Base-by-base conservation (phyloP, 139 green algal genomes). In the Chlorella vulgaris region DNA sequence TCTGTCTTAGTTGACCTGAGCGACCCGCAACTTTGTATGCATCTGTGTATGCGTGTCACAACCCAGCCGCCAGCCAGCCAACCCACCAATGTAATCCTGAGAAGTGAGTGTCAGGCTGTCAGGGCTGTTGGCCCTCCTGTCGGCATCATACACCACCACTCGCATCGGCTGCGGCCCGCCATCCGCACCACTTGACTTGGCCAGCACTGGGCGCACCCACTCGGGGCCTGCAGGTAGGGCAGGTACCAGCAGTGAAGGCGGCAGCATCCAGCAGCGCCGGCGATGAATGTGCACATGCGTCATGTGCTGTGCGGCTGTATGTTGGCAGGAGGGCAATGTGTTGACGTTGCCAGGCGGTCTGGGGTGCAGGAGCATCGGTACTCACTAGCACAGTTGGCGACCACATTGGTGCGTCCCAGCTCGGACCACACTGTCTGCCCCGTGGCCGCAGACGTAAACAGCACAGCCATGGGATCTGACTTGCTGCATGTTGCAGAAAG, bases 61-160 rank as follows among this genome's bases (percentile, higher is more conserved):
- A n/a, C n/a, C n/a, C n/a, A n/a, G n/a, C n/a, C n/a, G n/a, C n/a
- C n/a, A n/a, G n/a, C n/a, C n/a, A n/a, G n/a, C n/a, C n/a, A n/a
- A n/a, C 69, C 2, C 69, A 77, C 69, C 70, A 24, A 78, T 47
- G 70, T 78, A 78, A 47, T 78, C 70, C 70, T 78, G 70, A 8
- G 35, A 53, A 2, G 51, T 13, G 26, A 79, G 53, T 35, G 5
- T 69, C 26, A 79, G 73, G 15, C 18, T 35, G 26, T 79, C 35
- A 2, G 53, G 58, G 10, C 43, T 26, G 35, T 40, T 42, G 43
- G 51, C 33, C 35, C 62, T 22, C 24, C 58, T 51, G 53, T 79
- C 73, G 4, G 39, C 73, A 28, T 79, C 73, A 19, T 79, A 79
- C 2, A 79, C 7, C 26, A 69, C 53, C 0, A 79, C 28, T 2